Conservation (phyloP, 1,284 basidiomycete genomes). For the Tylopilus orsonianus region DNA sequence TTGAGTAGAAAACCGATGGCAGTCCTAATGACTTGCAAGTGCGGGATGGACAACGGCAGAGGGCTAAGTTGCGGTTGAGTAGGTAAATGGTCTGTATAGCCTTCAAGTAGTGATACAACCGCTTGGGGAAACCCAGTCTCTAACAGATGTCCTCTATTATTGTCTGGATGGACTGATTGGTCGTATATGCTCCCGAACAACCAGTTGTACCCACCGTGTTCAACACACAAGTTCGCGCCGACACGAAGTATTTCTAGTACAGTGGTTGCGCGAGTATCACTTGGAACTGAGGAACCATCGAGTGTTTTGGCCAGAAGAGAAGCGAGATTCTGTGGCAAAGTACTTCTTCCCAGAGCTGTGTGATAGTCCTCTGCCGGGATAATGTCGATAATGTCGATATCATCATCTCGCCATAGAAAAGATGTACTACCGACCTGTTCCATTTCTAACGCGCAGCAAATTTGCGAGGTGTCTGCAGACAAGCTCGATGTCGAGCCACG, state of each 20-base stretch:
- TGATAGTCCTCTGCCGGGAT: constrained; percentile 60
- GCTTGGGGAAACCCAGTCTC: constrained; percentile 69
- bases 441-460: constrained; percentile 54
- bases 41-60: constrained; percentile 51
- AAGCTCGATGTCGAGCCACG: constrained; percentile 54
- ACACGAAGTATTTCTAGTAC: constrained; percentile 71
- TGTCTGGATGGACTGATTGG: constrained; percentile 39
- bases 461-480: constrained; percentile 61
- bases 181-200: background rate
- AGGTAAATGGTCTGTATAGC: constrained; percentile 59
- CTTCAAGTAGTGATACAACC: constrained; percentile 64
- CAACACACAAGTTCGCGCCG: constrained; percentile 77
- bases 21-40: constrained; percentile 75
- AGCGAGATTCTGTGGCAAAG: constrained; percentile 62
- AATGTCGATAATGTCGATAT: constrained; percentile 19
- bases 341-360: constrained; percentile 61
- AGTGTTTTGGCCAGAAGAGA: constrained; percentile 58
- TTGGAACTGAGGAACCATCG: constrained; percentile 47
- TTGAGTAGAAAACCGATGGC: constrained; percentile 81
- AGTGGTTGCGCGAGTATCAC: constrained; percentile 43
- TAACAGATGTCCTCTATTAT: constrained; percentile 66
- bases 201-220: constrained; percentile 56
- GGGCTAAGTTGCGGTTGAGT: constrained; percentile 42
- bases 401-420: background rate
- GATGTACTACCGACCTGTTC: constrained; percentile 38